phyloP scores from a whole-genome alignment of 2,329 filamentous ascomycete species.

The Paecilomyces formosus region DNA sequence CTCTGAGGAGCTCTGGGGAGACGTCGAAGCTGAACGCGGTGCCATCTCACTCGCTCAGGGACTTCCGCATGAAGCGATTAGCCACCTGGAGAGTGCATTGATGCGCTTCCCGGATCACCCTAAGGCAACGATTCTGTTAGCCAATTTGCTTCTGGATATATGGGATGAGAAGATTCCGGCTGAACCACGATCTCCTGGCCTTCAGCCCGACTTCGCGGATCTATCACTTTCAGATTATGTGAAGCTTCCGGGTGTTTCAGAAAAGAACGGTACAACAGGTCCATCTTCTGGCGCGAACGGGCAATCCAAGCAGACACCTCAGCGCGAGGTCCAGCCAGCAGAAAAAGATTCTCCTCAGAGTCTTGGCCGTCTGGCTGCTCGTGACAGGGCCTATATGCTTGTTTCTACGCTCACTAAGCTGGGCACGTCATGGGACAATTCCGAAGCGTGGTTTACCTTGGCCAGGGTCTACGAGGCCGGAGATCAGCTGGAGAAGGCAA shows the following conservation, averaged over 20 bases:
- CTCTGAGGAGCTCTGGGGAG: slow-evolving; percentile 75
- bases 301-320: background rate
- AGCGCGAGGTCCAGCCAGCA: slow-evolving; percentile 4
- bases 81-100: slow-evolving; percentile 75
- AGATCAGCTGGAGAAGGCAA: slow-evolving; percentile 77
- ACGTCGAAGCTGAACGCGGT: slow-evolving; percentile 73
- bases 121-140: slow-evolving; percentile 70
- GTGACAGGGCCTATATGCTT: slow-evolving; percentile 80
- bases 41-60: slow-evolving; percentile 57
- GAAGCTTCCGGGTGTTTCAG: slow-evolving; percentile 10
- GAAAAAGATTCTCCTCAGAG: slow-evolving; percentile 54
- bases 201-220: slow-evolving; percentile 18
- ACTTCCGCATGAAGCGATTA: slow-evolving; percentile 60
- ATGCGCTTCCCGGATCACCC: slow-evolving; percentile 74
- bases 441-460: slow-evolving; percentile 88
- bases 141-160: slow-evolving; percentile 78
- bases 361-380: slow-evolving; percentile 76
- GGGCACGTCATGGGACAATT: slow-evolving; percentile 80
- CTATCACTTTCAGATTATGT: slow-evolving; percentile 14
- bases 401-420: slow-evolving; percentile 77
- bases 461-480: slow-evolving; percentile 82
- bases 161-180: slow-evolving; percentile 51
- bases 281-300: background rate
- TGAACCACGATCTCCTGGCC: slow-evolving; percentile 22
- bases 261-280: background rate